These are phyloP conservation scores for Boechera divaricarpa DNA, from an alignment of 345 rosid species.

Conservation along the genomic window DNA sequence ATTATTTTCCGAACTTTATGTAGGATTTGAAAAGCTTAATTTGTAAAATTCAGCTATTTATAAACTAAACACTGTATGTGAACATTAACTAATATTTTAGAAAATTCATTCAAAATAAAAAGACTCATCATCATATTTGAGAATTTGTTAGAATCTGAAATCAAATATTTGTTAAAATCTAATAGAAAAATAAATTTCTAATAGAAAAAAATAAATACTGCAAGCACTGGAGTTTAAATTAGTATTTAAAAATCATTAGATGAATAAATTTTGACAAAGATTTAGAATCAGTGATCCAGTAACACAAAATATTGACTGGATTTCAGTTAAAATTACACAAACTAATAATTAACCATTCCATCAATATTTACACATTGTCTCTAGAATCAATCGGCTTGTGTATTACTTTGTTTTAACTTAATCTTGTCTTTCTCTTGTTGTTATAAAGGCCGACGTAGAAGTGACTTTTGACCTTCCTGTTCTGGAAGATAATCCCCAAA, in stretches of 20 bases:
- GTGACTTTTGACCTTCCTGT: constrained; percentile 52
- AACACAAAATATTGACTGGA: too few species aligned
- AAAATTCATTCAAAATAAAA: neutral
- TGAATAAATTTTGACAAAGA: too few species aligned
- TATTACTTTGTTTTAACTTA: neutral
- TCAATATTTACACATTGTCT: neutral
- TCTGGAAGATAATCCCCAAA: constrained; percentile 39
- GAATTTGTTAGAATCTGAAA: too few species aligned
- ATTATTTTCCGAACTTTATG: neutral
- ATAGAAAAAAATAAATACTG: too few species aligned
- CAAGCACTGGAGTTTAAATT: too few species aligned
- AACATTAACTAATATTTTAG: neutral
- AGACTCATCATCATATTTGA: neutral
- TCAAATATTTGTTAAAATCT: too few species aligned
- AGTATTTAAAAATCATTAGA: too few species aligned
- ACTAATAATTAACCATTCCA: too few species aligned
- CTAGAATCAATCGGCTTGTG: neutral
- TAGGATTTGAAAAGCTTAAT: too few species aligned
- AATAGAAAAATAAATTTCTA: too few species aligned
- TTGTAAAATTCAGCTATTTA: neutral
- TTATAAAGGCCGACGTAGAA: constrained; percentile 59
- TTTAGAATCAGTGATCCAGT: too few species aligned
- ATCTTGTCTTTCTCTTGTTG: neutral
- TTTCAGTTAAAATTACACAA: too few species aligned
- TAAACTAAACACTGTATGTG: neutral